A percentile compares a stretch with the other conserved stretches of the same genome.
These are phyloP conservation scores for Neurospora sp. DNA, from an alignment of 2,329 filamentous ascomycete genomes.

Conservation along the genomic window DNA sequence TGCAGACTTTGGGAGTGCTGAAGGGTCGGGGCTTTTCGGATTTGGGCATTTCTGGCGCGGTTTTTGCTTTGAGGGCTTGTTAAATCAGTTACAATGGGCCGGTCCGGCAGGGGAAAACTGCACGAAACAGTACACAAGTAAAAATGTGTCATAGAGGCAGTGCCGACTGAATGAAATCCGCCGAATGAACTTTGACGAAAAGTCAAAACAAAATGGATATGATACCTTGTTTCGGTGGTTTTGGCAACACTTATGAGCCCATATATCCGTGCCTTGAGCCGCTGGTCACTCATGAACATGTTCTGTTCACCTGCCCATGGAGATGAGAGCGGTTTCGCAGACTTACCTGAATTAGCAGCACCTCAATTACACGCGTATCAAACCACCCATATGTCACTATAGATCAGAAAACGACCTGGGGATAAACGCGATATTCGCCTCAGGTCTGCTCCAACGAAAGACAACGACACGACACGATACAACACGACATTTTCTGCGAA, in stretches of 20 bases:
- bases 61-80: constrained; percentile 24
- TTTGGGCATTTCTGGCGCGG: constrained; percentile 25
- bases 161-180: constrained; percentile 22
- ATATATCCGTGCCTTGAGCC: background rate
- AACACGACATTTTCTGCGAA: background rate
- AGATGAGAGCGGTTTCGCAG: background rate
- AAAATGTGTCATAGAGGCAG: constrained; percentile 23
- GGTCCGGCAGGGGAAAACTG: constrained; percentile 23
- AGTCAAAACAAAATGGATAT: background rate
- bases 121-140: constrained; percentile 20
- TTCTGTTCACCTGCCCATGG: background rate
- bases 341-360: no score
- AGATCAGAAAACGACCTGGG: background rate
- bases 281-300: background rate
- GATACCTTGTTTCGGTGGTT: background rate
- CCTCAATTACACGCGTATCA: no score
- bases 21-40: constrained; percentile 17
- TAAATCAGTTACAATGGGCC: constrained; percentile 21
- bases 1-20: constrained; percentile 7
- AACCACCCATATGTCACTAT: background rate
- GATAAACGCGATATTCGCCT: background rate
- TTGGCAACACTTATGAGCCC: background rate
- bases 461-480: background rate
- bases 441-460: background rate
- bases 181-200: constrained; percentile 15